Percentiles rank a stretch among this genome's conserved stretches.
phyloP scores from a whole-genome alignment of 2,329 filamentous ascomycete species.

The Aspergillus proliferans region DNA sequence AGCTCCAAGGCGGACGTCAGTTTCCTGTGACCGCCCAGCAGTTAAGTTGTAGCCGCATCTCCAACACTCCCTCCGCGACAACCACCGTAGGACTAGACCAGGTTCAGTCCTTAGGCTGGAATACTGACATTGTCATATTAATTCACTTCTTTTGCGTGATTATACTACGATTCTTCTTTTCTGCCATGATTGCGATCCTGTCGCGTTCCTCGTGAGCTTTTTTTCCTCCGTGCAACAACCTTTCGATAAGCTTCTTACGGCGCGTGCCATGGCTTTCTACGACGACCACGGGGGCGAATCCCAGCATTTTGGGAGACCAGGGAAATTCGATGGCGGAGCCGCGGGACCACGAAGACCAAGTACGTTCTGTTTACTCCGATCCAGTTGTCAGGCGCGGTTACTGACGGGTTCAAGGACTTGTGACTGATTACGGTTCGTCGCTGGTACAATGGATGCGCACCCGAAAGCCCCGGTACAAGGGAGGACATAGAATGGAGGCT shows the following conservation, averaged over 20 bases:
- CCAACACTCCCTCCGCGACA: not conserved
- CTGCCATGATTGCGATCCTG: constrained; percentile 10
- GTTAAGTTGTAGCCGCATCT: not conserved
- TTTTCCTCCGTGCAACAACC: constrained; percentile 2
- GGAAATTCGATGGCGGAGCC: constrained; percentile 28
- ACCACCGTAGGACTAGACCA: not conserved
- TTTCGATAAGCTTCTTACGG: not conserved
- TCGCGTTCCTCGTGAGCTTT: constrained; percentile 7
- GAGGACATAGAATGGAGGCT: constrained; percentile 63
- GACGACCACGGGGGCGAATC: constrained; percentile 33
- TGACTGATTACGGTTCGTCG: constrained; percentile 88
- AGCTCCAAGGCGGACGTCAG: constrained; percentile 5
- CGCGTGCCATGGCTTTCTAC: constrained; percentile 31
- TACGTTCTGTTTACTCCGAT: constrained; percentile 17
- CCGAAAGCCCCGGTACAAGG: constrained; percentile 68
- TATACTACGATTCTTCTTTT: not conserved
- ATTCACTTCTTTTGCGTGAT: not conserved
- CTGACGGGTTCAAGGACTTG: constrained; percentile 53
- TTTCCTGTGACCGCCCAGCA: not conserved
- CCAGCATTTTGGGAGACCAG: constrained; percentile 24
- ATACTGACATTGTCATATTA: not conserved
- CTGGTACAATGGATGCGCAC: constrained; percentile 87
- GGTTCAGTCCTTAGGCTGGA: not conserved
- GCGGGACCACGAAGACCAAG: constrained; percentile 36
- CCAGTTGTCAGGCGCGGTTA: not conserved